A percentile compares a stretch with the other conserved stretches of the same genome.
Conservation (phyloP, 2,329 filamentous ascomycete genomes). For the Aureobasidium pullulans region DNA sequence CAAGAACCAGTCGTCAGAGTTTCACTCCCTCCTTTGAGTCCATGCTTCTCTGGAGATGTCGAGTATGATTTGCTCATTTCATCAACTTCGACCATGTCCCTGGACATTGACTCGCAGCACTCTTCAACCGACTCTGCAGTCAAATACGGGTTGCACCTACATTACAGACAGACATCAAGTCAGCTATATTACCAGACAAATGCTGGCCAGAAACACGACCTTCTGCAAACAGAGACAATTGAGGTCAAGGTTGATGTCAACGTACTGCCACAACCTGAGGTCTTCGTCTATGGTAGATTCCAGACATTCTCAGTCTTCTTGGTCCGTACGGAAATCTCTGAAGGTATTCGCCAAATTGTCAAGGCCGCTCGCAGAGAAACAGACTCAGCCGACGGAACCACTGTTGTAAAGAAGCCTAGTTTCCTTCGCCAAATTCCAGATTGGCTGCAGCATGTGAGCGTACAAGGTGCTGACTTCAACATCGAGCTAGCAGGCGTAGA, state of each 20-base stretch:
- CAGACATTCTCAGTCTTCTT: slow-evolving; percentile 86
- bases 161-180: slow-evolving; percentile 76
- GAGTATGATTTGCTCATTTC: slow-evolving; percentile 95
- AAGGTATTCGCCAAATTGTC: slow-evolving; percentile 86
- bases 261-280: slow-evolving; percentile 76
- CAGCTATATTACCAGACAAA: slow-evolving; percentile 92
- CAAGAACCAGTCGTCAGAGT: slow-evolving; percentile 94
- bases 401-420: slow-evolving; percentile 46
- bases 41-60: slow-evolving; percentile 50
- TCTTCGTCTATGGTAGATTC: slow-evolving; percentile 69
- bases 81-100: slow-evolving; percentile 83
- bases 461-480: slow-evolving; percentile 84
- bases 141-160: slow-evolving; percentile 79
- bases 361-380: slow-evolving; percentile 69
- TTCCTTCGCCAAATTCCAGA: slow-evolving; percentile 70
- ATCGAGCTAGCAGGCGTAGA: slow-evolving; percentile 88
- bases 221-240: slow-evolving; percentile 79
- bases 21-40: slow-evolving; percentile 69
- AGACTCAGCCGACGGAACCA: slow-evolving; percentile 37
- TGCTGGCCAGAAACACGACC: slow-evolving; percentile 71
- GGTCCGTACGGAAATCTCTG: slow-evolving; percentile 84
- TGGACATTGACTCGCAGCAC: slow-evolving; percentile 95
- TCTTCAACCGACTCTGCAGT: slow-evolving; percentile 66
- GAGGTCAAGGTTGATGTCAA: slow-evolving; percentile 81
- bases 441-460: slow-evolving; percentile 76